These are phyloP conservation scores for Trypanosoma theileri DNA, from an alignment of 208 protist species.

Conservation along the genomic window DNA sequence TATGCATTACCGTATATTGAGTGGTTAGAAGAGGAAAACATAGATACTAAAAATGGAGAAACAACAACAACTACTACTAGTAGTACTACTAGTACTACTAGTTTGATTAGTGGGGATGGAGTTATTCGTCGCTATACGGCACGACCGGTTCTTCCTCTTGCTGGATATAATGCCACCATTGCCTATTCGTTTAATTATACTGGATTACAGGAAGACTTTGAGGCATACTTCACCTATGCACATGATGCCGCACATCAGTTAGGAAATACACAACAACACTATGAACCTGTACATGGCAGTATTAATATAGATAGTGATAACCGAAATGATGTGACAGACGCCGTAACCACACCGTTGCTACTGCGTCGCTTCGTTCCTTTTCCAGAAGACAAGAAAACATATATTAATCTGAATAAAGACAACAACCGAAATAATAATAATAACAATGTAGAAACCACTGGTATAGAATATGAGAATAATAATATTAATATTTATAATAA, in stretches of 20 bases:
- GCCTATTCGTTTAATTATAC: conserved; percentile 75
- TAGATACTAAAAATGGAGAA: not conserved
- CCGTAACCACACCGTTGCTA: not conserved
- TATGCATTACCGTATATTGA: conserved; percentile 40
- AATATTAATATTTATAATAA: not conserved
- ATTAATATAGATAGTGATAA: not conserved
- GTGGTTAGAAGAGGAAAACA: conserved; percentile 30
- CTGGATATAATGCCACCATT: conserved; percentile 44
- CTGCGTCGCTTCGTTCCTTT: conserved; percentile 13
- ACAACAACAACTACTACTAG: not conserved
- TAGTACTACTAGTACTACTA: not conserved
- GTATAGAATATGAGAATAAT: not conserved
- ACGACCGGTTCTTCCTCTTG: conserved; percentile 59
- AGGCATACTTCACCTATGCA: conserved; percentile 37
- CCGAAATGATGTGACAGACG: not conserved
- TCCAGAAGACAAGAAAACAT: not conserved
- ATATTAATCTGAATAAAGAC: not conserved
- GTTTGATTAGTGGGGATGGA: not conserved
- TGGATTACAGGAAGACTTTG: conserved; percentile 54
- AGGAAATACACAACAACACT: conserved; percentile 35
- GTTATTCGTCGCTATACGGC: not conserved
- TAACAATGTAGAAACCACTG: not conserved
- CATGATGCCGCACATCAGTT: conserved; percentile 47
- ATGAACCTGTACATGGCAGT: conserved; percentile 12
- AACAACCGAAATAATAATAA: not conserved